Conservation (phyloP, 2,329 filamentous ascomycete genomes). For the Malbranchea zuffiana region DNA sequence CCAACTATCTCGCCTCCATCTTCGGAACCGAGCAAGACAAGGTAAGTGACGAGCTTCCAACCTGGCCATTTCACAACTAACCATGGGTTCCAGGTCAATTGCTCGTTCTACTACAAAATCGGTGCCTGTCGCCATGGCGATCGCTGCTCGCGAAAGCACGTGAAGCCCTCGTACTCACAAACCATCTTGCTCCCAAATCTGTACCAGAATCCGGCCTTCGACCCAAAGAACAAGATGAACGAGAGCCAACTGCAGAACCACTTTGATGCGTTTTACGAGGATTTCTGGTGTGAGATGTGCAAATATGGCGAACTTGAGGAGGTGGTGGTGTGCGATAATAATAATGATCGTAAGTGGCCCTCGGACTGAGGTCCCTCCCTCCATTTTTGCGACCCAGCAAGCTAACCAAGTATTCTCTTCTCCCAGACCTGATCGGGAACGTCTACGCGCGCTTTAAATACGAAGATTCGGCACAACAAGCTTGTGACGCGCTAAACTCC, state of each 20-base stretch:
- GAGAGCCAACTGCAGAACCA: conserved; percentile 92
- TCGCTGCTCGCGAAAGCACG: conserved; percentile 94
- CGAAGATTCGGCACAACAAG: conserved; percentile 87
- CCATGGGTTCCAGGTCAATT: conserved; percentile 58
- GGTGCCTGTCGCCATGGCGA: conserved; percentile 97
- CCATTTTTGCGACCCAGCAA: conserved; percentile 1
- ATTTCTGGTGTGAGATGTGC: conserved; percentile 99
- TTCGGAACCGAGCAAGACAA: conserved; percentile 99
- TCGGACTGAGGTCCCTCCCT: conserved; percentile 6
- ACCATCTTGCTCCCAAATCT: conserved; percentile 97
- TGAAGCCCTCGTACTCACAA: conserved; percentile 96
- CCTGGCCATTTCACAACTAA: conserved; percentile 10
- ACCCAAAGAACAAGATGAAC: conserved; percentile 95
- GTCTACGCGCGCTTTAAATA: conserved; percentile 99
- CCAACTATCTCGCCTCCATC: conserved; percentile 97
- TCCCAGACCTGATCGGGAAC: conserved; percentile 82
- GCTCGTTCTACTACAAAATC: conserved; percentile 99
- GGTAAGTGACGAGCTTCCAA: conserved; percentile 18
- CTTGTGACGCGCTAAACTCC: conserved; percentile 86
- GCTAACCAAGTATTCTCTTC: neutral
- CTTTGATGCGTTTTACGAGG: conserved; percentile 99
- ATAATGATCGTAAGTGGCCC: conserved; percentile 71
- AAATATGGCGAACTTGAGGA: conserved; percentile 97
- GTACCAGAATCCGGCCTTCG: conserved; percentile 97
- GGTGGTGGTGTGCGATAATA: conserved; percentile 97